Evolutionary conservation across 78 protist species (phyloP).

Genomic region (Chrysochromulina tobinii): DNA sequence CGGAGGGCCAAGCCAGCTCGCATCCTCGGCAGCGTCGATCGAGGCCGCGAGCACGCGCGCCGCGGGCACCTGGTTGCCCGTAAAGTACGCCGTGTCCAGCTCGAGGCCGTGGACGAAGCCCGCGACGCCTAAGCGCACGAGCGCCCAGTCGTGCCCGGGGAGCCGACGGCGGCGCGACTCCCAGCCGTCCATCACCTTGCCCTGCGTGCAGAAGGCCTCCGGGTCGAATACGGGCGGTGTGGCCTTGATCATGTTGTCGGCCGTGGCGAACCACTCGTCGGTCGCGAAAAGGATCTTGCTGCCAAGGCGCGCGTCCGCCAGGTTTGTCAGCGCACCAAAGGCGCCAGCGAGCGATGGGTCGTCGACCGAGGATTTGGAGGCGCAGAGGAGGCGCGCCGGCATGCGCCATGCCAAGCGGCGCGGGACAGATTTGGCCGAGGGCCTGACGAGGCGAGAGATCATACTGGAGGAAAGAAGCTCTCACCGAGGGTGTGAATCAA

Average conservation of each 20-base stretch:
- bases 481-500: too few relatives aligned
- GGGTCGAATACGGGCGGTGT: not conserved
- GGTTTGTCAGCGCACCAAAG: not conserved
- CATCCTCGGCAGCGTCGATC: not conserved
- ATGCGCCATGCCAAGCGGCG: too few relatives aligned
- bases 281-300: constrained; percentile 48
- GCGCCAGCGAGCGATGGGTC: too few relatives aligned
- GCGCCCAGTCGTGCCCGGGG: constrained; percentile 79
- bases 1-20: not conserved
- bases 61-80: constrained; percentile 80
- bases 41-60: constrained; percentile 61
- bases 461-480: too few relatives aligned
- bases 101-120: constrained; percentile 70
- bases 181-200: constrained; percentile 86
- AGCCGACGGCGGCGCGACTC: constrained; percentile 79
- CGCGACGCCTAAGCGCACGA: constrained; percentile 68
- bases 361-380: too few relatives aligned
- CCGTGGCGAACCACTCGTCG: constrained; percentile 63
- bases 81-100: constrained; percentile 76
- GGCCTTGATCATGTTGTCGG: constrained; percentile 33
- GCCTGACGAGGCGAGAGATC: too few relatives aligned
- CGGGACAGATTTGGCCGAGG: too few relatives aligned
- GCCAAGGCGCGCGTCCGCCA: constrained; percentile 20
- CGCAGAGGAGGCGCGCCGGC: too few relatives aligned
- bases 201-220: not conserved